These are phyloP conservation scores for Gamsiella multidivaricata DNA, from an alignment of 192 early-diverging fungal species.

Conservation along the genomic window DNA sequence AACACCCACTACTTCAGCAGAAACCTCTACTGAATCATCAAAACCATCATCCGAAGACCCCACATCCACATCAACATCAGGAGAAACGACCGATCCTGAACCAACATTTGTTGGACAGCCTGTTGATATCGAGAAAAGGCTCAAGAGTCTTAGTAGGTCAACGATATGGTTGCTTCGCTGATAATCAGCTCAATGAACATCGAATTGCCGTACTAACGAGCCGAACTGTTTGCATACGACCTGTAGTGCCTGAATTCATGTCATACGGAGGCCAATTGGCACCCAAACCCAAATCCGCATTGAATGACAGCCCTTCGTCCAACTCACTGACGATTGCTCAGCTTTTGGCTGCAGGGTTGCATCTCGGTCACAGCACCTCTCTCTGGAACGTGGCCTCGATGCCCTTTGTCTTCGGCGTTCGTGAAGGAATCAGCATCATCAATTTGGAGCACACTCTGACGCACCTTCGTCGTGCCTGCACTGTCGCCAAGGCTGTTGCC, in stretches of 20 bases:
- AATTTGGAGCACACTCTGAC: slow-evolving; percentile 92
- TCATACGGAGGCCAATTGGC: slow-evolving; percentile 48
- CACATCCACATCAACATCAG: slow-evolving; percentile 1
- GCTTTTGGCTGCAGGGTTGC: slow-evolving; percentile 85
- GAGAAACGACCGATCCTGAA: slow-evolving; percentile 10
- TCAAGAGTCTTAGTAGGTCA: slow-evolving; percentile 48
- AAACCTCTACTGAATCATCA: background rate
- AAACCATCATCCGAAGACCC: background rate
- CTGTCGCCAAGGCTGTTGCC: slow-evolving; percentile 76
- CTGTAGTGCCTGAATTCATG: slow-evolving; percentile 46
- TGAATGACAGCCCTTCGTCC: slow-evolving; percentile 26
- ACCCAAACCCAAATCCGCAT: slow-evolving; percentile 40
- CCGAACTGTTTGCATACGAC: background rate
- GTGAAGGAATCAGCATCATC: slow-evolving; percentile 92
- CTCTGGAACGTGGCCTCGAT: slow-evolving; percentile 85
- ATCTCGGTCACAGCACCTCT: slow-evolving; percentile 86
- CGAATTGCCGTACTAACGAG: background rate
- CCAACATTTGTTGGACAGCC: slow-evolving; percentile 26
- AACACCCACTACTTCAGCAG: slow-evolving; percentile 12
- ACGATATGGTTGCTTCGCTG: no score
- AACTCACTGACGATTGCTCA: slow-evolving; percentile 67
- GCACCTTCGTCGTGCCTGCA: slow-evolving; percentile 83
- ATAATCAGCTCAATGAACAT: no score
- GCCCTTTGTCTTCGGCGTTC: slow-evolving; percentile 89
- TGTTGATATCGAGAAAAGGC: slow-evolving; percentile 44